phyloP scores from a whole-genome alignment of 148 eudicot genomes.

The Diospyros kaki region DNA sequence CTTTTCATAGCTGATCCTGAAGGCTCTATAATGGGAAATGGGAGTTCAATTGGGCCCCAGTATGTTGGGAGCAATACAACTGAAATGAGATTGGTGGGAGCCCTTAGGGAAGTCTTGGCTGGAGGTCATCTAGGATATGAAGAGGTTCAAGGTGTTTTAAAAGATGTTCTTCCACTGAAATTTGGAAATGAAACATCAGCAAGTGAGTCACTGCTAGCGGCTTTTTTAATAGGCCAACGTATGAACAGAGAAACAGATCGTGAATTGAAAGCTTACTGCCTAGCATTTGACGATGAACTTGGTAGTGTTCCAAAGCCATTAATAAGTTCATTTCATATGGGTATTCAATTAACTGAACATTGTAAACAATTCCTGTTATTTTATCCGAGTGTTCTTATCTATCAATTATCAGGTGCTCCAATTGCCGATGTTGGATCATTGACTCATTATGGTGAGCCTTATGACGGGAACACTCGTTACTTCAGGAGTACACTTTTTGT shows the following conservation, averaged over 20 bases:
- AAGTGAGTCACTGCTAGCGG: constrained; percentile 87
- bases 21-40: constrained; percentile 77
- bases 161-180: constrained; percentile 71
- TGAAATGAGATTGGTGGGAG: constrained; percentile 98
- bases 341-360: not conserved
- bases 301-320: constrained; percentile 39
- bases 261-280: constrained; percentile 96
- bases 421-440: constrained; percentile 84
- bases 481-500: constrained; percentile 96
- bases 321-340: not conserved
- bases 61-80: constrained; percentile 71
- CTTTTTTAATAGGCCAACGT: constrained; percentile 93
- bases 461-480: constrained; percentile 96
- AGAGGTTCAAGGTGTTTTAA: constrained; percentile 92
- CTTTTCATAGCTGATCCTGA: constrained; percentile 97
- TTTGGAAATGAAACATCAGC: constrained; percentile 36
- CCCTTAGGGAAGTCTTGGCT: constrained; percentile 88
- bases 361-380: not conserved
- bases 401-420: constrained; percentile 51
- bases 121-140: constrained; percentile 98
- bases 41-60: constrained; percentile 77
- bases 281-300: constrained; percentile 94
- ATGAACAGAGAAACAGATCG: constrained; percentile 99
- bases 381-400: constrained; percentile 6
- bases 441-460: constrained; percentile 98